Evolutionary conservation across 495 filamentous ascomycete genomes (phyloP).

Genomic region (Neurospora sp.): DNA sequence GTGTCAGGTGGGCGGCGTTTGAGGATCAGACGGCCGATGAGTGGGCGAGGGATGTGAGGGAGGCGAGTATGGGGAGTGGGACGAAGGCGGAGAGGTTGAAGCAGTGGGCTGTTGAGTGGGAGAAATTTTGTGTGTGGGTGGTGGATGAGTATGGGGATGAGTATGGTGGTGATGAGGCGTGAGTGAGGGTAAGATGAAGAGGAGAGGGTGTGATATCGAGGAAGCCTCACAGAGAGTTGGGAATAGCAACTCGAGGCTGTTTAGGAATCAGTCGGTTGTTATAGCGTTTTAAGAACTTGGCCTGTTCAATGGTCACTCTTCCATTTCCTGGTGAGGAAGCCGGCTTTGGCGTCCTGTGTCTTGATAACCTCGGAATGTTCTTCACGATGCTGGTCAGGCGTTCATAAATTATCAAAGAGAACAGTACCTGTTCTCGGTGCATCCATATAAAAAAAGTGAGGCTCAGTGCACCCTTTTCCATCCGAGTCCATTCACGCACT

Average conservation of each 20-base stretch:
- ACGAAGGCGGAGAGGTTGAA: constrained; percentile 59
- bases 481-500: background rate
- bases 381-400: background rate
- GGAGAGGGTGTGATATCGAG: background rate
- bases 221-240: background rate
- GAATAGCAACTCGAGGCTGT: background rate
- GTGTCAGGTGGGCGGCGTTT: constrained; percentile 80
- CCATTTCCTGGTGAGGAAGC: background rate
- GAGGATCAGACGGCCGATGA: constrained; percentile 61
- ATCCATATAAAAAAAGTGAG: background rate
- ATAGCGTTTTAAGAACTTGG: background rate
- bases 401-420: background rate
- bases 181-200: background rate
- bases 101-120: constrained; percentile 73
- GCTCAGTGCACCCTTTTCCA: background rate
- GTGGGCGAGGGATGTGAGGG: constrained; percentile 57
- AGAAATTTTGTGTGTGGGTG: constrained; percentile 86
- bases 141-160: constrained; percentile 67
- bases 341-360: background rate
- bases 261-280: background rate
- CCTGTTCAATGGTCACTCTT: background rate
- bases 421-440: background rate
- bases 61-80: constrained; percentile 64
- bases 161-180: background rate
- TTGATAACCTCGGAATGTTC: background rate